Base-by-base conservation (phyloP, 2,329 filamentous ascomycete species). In the Cytospora schulzeri region DNA sequence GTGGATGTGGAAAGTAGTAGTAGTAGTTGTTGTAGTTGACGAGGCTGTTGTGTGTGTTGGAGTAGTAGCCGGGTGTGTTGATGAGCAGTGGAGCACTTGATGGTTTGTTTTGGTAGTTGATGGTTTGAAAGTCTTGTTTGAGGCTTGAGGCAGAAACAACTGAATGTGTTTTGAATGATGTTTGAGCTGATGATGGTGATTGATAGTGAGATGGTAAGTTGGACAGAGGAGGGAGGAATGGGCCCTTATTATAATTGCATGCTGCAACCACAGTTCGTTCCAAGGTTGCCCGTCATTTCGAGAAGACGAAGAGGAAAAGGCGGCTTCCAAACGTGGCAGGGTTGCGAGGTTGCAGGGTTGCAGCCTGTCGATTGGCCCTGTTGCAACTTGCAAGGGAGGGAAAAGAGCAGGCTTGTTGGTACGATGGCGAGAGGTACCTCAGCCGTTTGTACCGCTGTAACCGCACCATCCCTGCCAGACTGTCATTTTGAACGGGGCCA, bases 391-490 rank as follows among this genome's bases (percentile, higher is more conserved):
- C 60, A 62, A 62, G 60, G 60, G 60, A 62, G 60, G 51, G 31
- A 31, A 35, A 33, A 50, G 45, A 22, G 22, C 45, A 62, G 60
- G 52, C 33, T 35, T 54, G 48, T 29, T 28, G 22, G 26, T 65
- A 65, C 60, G 55, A 60, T 52, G 55, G 38, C 28, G 12, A 24
- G 51, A 64, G 64, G 64, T 66, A 66, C 64, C 41, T 66, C 45
- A 12, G 22, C 15, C 50, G 65, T 56, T 64, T 66, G 65, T 67
- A 67, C 62, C 62, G 62, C 62, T 60, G 62, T 60, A 60, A 60
- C 65, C 65, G 65, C 62, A 65, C 35, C 48, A 67, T 65, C 65
- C 65, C 51, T 65, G 65, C 54, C 51, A 22, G 62, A 53, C 65
- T 54, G 62, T 66, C 41, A 62, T 64, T 60, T 35, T 38, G 65